Base-by-base conservation (phyloP, 2,329 filamentous ascomycete species). In the Fusarium chaquense region DNA sequence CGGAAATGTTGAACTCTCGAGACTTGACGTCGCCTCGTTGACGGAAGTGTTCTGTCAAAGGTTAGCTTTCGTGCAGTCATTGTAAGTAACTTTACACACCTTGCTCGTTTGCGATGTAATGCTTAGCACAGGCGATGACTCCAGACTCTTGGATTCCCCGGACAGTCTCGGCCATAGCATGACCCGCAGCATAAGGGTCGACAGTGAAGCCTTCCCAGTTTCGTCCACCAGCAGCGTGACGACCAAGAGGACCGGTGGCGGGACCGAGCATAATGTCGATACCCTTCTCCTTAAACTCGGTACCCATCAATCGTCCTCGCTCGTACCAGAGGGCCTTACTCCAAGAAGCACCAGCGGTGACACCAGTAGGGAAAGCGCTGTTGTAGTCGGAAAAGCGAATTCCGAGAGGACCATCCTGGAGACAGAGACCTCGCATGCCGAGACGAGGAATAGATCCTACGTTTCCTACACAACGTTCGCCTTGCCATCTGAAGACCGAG, bases 371-470 rank as follows among this genome's bases (percentile, higher is more conserved):
- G 78, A 97, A 97, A 2, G 91, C 94, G 36, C 92, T 95, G 75
- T 89, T 89, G 79, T 91, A 95, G 79, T 97, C 93, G 70, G 87
- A 83, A 61, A 90, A 86, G 54, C 94, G 91, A 59, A 97, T 83
- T 65, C 94, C 94, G 2, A 96, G 83, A 8, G 94, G 94, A 4
- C 91, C 90, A 77, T 97, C 94, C 75, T 97, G 93, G 83, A 96
- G 82, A 78, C 94, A 98, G n/a, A 97, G 82, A 28, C 89, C 85
- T 71, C 86, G 89, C 72, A 94, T 86, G 13, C 90, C 90, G 7
- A 94, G 81, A 38, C 91, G 86, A 18, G 91, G 91, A 43, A 94
- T 85, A 9, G 90, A 83, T 41, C 92, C 92, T 18, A 83, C 83
- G 72, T 96, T 91, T 65, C 94, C 94, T 15, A 97, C 93, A 73